A percentile compares a stretch with the other conserved stretches of the same genome.
Conservation (phyloP, 2,329 filamentous ascomycete species). For the Colletotrichum sp. region DNA sequence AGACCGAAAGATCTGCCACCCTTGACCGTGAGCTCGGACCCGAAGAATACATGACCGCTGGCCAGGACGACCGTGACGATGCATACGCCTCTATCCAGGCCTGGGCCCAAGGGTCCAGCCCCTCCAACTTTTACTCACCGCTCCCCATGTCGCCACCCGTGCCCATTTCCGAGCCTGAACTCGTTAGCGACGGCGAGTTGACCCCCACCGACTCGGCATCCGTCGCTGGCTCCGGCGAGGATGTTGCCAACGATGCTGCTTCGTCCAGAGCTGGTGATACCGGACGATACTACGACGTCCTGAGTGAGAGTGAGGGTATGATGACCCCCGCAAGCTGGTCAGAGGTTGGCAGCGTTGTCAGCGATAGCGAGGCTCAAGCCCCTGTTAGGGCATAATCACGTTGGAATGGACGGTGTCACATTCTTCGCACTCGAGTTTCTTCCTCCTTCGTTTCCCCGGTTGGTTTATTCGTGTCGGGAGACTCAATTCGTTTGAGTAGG, state of each 20-base stretch:
- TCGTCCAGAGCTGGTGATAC: slow-evolving; percentile 41
- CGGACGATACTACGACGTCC: slow-evolving; percentile 54
- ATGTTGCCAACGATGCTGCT: slow-evolving; percentile 47
- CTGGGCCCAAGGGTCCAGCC: slow-evolving; percentile 62
- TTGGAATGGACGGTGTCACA: background rate
- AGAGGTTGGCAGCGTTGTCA: slow-evolving; percentile 67
- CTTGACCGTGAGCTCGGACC: slow-evolving; percentile 37
- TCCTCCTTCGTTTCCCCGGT: background rate
- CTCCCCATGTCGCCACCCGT: slow-evolving; percentile 57
- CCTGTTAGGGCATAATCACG: slow-evolving; percentile 33
- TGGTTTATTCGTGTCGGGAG: background rate
- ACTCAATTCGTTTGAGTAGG: background rate
- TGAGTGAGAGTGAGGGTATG: slow-evolving; percentile 65
- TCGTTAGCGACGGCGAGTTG: slow-evolving; percentile 57
- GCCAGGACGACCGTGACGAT: slow-evolving; percentile 49
- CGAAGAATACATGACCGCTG: slow-evolving; percentile 59
- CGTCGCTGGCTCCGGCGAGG: slow-evolving; percentile 55
- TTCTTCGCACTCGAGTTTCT: no score
- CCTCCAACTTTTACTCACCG: slow-evolving; percentile 63
- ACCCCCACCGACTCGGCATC: slow-evolving; percentile 66
- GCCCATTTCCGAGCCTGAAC: slow-evolving; percentile 55
- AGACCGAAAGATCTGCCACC: slow-evolving; percentile 17
- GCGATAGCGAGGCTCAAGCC: slow-evolving; percentile 52
- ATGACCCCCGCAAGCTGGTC: slow-evolving; percentile 68
- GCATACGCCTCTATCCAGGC: slow-evolving; percentile 68